Evolutionary conservation across 768 basidiomycete species (phyloP), one percentile per base, ranked within the genome.

Genomic region (Agrocybe pediades): DNA sequence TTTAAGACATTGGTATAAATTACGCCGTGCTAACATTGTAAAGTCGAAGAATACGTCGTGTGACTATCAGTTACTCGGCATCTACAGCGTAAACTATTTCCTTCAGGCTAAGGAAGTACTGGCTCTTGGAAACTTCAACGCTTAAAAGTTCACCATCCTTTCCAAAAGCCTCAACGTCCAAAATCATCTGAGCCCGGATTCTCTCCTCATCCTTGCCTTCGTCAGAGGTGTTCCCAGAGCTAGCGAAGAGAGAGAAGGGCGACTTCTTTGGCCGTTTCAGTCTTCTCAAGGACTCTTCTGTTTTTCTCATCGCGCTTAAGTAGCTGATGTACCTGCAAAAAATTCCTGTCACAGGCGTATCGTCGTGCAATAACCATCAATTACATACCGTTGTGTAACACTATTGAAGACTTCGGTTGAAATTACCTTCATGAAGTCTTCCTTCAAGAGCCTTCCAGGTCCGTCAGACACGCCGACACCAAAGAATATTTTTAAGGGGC

Each of bases 181-280:
- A 71, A 42, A 87, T 78, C 89, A 98, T 73, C 70, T 95, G 94
- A 46, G 71, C 71, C 41, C 84, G 83, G 55, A 98, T 94, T 40
- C 92, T 85, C 64, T 96, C 92, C 66, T 97, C 94, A 62, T 96
- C 95, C 47, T 81, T 82, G 3, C 81, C 84, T 49, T 92, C 90
- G 40, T 91, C 87, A 9, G 83, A 81, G 23, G 72, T 68, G 13
- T 73, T 60, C 41, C 67, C 67, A 2, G 78, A 58, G 44, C 72
- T 74, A 24, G 89, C 82, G 62, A 98, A 97, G 21, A 97, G 75
- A 3, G 92, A 91, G 68, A 92, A 90, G 0, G 85, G 76, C 0
- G 76, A 58, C 60, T 88, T 92, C 63, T 91, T 92, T 41, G 90
- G 88, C 68, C 91, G 96, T 65, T 95, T 94, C 61, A 96, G 78